Evolutionary conservation across 768 basidiomycete species (phyloP), one percentile per base, ranked within the genome.

Genomic region (Mycena chlorophos): DNA sequence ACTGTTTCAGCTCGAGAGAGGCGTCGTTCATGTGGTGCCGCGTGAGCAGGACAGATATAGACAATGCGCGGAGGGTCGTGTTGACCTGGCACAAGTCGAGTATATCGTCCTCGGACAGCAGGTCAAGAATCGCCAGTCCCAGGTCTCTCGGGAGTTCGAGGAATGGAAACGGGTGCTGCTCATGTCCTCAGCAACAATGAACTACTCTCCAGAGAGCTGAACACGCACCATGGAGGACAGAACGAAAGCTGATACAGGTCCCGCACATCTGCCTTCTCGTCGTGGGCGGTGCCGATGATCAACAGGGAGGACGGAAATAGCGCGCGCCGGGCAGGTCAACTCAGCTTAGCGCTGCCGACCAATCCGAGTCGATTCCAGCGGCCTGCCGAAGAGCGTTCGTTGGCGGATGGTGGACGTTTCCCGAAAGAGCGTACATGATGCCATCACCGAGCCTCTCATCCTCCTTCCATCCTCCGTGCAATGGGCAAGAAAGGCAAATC

Each of bases 401-500:
- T n/a, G n/a, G n/a, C n/a, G n/a, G 20, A 12, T 22, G 13, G 40
- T 42, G 40, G 40, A 14, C 5, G 40, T 10, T 14, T 42, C 13
- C 20, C 40, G 40, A 37, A 37, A 42, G 34, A 10, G n/a, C n/a
- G 34, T 37, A 37, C 34, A 37, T 37, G 26, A 34, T 1, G 3
- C 10, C 17, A 31, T 54, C 55, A 56, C 55, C 53, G 55, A 42
- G 50, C 14, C 26, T 29, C 26, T 37, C 23, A 25, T 26, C 14
- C 29, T 3, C 42, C 22, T 19, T 10, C 42, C 14, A 45, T 45
- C 42, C 12, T 8, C 37, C 34, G 34, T 2, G 2, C 49, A 25
- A 60, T 56, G 54, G 58, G 28, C 28, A 61, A 61, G 48, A 57
- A 57, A 51, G 53, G 60, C 60, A 55, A 55, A 54, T 13, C 12